These are phyloP conservation scores for Sporobolomyces roseus DNA, from an alignment of 768 basidiomycete species.

Conservation along the genomic window DNA sequence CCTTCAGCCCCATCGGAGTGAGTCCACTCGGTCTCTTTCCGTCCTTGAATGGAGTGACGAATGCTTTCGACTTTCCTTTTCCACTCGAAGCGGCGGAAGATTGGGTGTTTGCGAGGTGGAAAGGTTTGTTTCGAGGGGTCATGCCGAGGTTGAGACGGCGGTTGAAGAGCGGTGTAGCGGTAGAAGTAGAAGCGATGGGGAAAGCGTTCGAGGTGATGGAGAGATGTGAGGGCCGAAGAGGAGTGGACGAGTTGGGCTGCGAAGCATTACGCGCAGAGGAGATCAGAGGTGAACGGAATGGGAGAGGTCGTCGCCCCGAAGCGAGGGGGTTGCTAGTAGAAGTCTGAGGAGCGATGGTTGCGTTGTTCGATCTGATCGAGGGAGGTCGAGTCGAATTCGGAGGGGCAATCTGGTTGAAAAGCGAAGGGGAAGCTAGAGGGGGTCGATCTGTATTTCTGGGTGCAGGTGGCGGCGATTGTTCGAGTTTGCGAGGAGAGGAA, in stretches of 20 bases:
- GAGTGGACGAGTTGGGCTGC: not conserved
- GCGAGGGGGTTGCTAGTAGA: not conserved
- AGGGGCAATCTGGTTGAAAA: not conserved
- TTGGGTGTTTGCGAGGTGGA: constrained; percentile 32
- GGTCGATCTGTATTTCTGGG: not conserved
- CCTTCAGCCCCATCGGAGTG: constrained; percentile 32
- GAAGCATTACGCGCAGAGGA: not conserved
- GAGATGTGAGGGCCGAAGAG: not conserved
- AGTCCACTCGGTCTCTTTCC: constrained; percentile 36
- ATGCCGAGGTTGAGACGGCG: constrained; percentile 40
- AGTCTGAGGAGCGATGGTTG: not conserved
- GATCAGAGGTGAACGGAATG: not conserved
- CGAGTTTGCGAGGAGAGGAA: not conserved
- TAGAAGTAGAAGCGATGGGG: not conserved
- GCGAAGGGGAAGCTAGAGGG: not conserved
- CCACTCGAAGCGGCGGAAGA: not conserved
- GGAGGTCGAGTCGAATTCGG: not conserved
- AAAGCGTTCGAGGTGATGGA: not conserved
- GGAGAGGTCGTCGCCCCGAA: not conserved
- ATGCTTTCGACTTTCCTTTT: not conserved
- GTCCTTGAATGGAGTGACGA: constrained; percentile 43
- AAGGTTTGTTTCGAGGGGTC: constrained; percentile 37
- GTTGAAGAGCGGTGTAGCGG: constrained; percentile 14
- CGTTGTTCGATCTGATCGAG: not conserved
- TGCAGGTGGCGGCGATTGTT: not conserved